Percentiles rank a stretch among this genome's conserved stretches.
phyloP scores from a whole-genome alignment of 1,284 basidiomycete species.

The Waitea zeae region DNA sequence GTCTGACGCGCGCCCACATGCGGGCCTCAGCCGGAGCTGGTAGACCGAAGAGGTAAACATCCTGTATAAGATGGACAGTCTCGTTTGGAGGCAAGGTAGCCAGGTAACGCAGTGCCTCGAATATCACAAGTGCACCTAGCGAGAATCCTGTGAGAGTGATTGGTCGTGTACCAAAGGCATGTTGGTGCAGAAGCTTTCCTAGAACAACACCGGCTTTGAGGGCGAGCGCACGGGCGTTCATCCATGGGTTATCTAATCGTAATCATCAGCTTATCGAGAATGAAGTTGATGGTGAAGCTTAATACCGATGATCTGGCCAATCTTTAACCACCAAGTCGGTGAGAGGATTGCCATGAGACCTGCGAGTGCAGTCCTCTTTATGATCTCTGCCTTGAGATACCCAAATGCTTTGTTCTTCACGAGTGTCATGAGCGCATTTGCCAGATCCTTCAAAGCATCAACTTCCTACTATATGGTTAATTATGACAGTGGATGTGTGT shows the following conservation, averaged over 20 bases:
- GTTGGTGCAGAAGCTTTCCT: slow-evolving; percentile 29
- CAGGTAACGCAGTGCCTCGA: slow-evolving; percentile 25
- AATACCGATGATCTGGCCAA: slow-evolving; percentile 36
- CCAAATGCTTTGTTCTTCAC: slow-evolving; percentile 31
- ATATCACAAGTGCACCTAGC: slow-evolving; percentile 34
- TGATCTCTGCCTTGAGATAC: slow-evolving; percentile 28
- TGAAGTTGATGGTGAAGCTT: neutral
- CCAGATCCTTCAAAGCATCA: slow-evolving; percentile 29
- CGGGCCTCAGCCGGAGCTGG: slow-evolving; percentile 38
- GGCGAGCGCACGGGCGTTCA: slow-evolving; percentile 32
- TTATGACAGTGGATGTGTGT: neutral
- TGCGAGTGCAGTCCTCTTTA: slow-evolving; percentile 33
- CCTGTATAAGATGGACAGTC: slow-evolving; percentile 41
- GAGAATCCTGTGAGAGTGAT: slow-evolving; percentile 39
- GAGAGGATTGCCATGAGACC: slow-evolving; percentile 29
- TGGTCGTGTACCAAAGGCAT: slow-evolving; percentile 37
- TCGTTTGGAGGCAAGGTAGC: slow-evolving; percentile 21
- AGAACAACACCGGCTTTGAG: slow-evolving; percentile 38
- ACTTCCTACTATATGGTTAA: slow-evolving; percentile 25
- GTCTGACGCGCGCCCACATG: slow-evolving; percentile 46
- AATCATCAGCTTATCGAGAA: neutral
- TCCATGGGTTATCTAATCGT: slow-evolving; percentile 41
- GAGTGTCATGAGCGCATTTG: slow-evolving; percentile 26
- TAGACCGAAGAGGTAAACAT: slow-evolving; percentile 60
- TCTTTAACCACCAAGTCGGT: slow-evolving; percentile 31